A percentile compares a stretch with the other conserved stretches of the same genome.
Conservation (phyloP, 2,329 filamentous ascomycete genomes). For the Karstenula rhodostoma region DNA sequence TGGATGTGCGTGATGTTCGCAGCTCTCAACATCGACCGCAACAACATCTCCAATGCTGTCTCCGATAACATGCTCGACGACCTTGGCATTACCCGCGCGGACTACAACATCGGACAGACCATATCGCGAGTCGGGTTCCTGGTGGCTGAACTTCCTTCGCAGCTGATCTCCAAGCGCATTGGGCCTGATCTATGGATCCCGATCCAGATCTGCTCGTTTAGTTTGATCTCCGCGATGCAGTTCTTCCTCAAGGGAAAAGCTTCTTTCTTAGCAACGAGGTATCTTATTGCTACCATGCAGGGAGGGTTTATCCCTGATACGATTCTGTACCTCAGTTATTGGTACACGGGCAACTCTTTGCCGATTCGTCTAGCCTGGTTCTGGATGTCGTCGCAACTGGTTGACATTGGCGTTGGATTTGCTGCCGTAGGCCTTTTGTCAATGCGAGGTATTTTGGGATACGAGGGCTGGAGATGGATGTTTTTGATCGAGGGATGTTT, state of each 20-base stretch:
- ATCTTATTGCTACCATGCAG: conserved; percentile 51
- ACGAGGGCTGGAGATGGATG: conserved; percentile 49
- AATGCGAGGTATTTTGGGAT: conserved; percentile 50
- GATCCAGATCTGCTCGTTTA: conserved; percentile 50
- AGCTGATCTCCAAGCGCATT: conserved; percentile 51
- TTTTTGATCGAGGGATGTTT: conserved; percentile 57
- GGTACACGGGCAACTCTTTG: conserved; percentile 65
- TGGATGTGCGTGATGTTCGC: conserved; percentile 62
- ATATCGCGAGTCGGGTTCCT: conserved; percentile 85
- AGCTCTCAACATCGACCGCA: conserved; percentile 56
- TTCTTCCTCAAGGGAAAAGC: conserved; percentile 64
- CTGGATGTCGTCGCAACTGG: conserved; percentile 45
- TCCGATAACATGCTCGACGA: conserved; percentile 33
- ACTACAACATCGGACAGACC: conserved; percentile 35
- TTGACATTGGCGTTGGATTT: conserved; percentile 37
- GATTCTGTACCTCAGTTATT: conserved; percentile 59
- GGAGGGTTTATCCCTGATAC: conserved; percentile 61
- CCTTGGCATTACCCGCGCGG: conserved; percentile 22
- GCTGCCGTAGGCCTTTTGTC: conserved; percentile 48
- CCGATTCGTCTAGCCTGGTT: conserved; percentile 56
- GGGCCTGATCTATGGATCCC: conserved; percentile 52
- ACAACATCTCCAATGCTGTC: conserved; percentile 45
- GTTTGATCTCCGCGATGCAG: conserved; percentile 66
- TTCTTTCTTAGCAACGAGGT: conserved; percentile 48
- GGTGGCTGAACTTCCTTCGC: conserved; percentile 51